Evolutionary conservation across 2,329 filamentous ascomycete species (phyloP), one percentile per base, ranked within the genome.

Genomic region (Diaporthe sp.): DNA sequence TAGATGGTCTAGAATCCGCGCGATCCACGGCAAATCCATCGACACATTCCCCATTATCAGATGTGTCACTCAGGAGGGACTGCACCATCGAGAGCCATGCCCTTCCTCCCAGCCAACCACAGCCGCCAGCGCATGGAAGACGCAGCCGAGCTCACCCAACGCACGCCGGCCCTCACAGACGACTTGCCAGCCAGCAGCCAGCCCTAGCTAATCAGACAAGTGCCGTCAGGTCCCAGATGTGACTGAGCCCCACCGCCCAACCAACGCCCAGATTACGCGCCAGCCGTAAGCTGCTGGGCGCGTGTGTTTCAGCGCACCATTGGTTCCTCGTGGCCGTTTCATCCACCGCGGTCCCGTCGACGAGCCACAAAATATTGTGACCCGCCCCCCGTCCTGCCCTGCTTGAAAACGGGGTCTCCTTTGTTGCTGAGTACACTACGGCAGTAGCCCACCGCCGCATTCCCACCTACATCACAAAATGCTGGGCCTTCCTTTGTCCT

Each of bases 201-300:
- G 9, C 19, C 44, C 62, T 39, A 51, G 44, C 62, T 68, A 51
- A 68, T 68, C 62, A 68, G 2, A 25, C 44, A 68, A 53, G 62
- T 68, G 62, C 62, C 62, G 62, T 53, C 58, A 73, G 59, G 34
- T 55, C 58, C 57, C 57, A 25, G 46, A 55, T 71, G 57, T 65
- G 31, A 73, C 58, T 58, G 34, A 34, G 39, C 42, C 61, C 51
- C 72, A 53, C 51, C 37, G 31, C 65, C 77, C 77, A 78, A 78
- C 69, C 77, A 78, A 51, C 55, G 53, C 28, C 55, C 55, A 71
- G 73, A 68, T 75, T 82, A 83, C 79, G 81, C 82, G 82, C 82
- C 81, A 78, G 77, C 78, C 75, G 65, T 65, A 28, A 39, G 74
- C 34, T 73, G 53, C 68, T 76, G 67, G 78, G 77, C 78, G 78